phyloP scores from a whole-genome alignment of 768 basidiomycete species.

The Rhodotorula sphaerocarpa region DNA sequence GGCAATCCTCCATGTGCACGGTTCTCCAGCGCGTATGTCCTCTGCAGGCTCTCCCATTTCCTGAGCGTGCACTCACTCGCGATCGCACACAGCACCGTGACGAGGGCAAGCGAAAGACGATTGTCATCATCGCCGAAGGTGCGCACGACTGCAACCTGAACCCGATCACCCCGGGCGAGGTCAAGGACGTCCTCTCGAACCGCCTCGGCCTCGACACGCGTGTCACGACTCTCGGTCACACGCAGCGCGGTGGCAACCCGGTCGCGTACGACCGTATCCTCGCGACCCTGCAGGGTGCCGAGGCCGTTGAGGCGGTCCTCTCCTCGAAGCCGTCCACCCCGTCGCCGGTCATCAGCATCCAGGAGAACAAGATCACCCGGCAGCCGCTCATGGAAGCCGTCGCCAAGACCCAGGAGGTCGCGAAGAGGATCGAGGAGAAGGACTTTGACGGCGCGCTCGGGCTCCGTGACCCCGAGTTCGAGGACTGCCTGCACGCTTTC shows the following conservation, averaged over 20 bases:
- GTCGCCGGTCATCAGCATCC: conserved; percentile 93
- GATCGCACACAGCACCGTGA: conserved; percentile 61
- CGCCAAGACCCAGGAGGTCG: conserved; percentile 77
- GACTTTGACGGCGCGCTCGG: conserved; percentile 82
- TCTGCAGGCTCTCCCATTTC: no score
- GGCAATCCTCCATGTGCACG: conserved; percentile 88
- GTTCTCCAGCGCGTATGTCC: conserved; percentile 64
- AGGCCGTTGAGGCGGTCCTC: conserved; percentile 81
- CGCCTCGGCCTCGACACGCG: conserved; percentile 85
- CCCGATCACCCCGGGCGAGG: conserved; percentile 82
- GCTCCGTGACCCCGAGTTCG: conserved; percentile 83
- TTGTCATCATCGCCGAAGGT: conserved; percentile 96
- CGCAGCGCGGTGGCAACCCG: conserved; percentile 86
- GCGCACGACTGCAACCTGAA: conserved; percentile 79
- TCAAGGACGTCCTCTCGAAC: conserved; percentile 80
- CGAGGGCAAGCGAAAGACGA: conserved; percentile 91
- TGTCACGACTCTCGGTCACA: conserved; percentile 94
- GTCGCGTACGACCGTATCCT: conserved; percentile 87
- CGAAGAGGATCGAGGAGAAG: conserved; percentile 67
- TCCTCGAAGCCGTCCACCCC: conserved; percentile 80
- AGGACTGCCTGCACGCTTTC: conserved; percentile 80
- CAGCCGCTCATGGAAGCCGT: conserved; percentile 91
- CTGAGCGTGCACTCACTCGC: neutral
- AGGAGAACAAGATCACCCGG: conserved; percentile 88
- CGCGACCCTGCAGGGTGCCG: conserved; percentile 91